Conservation (phyloP, 2,329 filamentous ascomycete species). For the Laburnicola sp. region DNA sequence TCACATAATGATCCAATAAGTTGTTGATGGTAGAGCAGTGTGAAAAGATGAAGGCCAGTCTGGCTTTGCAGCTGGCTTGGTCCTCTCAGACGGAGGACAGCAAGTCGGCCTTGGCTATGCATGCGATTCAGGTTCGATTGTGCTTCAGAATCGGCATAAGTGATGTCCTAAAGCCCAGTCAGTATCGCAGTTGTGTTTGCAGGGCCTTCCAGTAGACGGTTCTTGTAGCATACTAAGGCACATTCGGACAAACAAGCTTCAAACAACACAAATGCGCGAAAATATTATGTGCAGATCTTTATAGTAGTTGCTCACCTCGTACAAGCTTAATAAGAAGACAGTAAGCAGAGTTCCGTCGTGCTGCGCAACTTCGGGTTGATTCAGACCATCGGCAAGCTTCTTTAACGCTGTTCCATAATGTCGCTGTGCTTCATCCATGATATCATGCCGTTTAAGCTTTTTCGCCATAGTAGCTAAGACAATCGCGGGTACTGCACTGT, state of each 20-base stretch:
- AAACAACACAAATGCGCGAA: not conserved
- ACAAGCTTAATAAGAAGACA: not conserved
- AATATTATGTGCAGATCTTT: not conserved
- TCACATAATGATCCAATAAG: not conserved
- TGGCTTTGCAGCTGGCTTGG: not conserved
- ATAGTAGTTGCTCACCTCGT: not conserved
- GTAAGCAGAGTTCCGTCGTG: slow-evolving; percentile 3
- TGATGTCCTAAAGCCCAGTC: not conserved
- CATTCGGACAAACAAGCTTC: too few relatives aligned
- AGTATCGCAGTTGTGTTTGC: not conserved
- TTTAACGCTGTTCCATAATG: not conserved
- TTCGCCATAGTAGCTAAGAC: not conserved
- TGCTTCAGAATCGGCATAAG: not conserved
- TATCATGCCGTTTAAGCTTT: not conserved
- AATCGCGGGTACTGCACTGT: slow-evolving; percentile 1
- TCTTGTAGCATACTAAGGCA: too few relatives aligned
- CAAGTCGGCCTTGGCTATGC: not conserved
- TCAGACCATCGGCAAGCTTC: not conserved
- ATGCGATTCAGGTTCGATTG: not conserved
- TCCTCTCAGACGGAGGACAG: not conserved
- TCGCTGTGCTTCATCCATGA: not conserved
- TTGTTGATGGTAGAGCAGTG: slow-evolving; percentile 7
- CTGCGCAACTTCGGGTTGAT: not conserved
- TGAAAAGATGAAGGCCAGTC: slow-evolving; percentile 1
- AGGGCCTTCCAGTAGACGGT: too few relatives aligned